These are phyloP conservation scores for Handroanthus guayacan DNA, from an alignment of 257 asterid species.

Conservation along the genomic window DNA sequence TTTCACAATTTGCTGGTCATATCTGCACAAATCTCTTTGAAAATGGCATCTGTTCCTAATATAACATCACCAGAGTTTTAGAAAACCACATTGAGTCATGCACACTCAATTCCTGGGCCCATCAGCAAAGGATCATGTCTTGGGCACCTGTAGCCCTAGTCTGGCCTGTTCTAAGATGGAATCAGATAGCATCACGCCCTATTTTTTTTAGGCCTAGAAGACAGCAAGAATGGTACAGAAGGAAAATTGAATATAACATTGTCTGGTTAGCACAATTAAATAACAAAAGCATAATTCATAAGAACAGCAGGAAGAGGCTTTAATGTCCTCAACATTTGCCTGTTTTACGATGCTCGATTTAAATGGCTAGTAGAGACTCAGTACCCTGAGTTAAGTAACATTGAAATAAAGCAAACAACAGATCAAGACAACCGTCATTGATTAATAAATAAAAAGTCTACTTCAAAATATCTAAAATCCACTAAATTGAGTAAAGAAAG, in stretches of 20 bases:
- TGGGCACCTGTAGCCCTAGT: not conserved
- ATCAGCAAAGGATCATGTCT: not conserved
- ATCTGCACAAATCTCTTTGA: not conserved
- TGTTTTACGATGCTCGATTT: not conserved
- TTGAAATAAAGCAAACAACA: slow-evolving; percentile 26
- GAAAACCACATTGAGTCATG: not conserved
- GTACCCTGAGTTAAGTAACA: slow-evolving; percentile 9
- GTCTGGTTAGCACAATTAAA: not conserved
- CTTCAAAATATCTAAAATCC: slow-evolving; percentile 34
- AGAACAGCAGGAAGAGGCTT: not conserved
- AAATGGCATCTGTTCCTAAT: not conserved
- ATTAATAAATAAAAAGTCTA: slow-evolving; percentile 20
- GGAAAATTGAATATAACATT: not conserved
- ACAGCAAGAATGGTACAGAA: not conserved
- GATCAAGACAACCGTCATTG: slow-evolving; percentile 24
- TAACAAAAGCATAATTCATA: slow-evolving; percentile 11
- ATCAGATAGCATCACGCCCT: not conserved
- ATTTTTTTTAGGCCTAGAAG: not conserved
- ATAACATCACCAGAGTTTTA: not conserved
- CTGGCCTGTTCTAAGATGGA: not conserved
- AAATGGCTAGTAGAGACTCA: slow-evolving; percentile 8
- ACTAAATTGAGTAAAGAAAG: slow-evolving; percentile 30
- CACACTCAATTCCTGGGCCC: not conserved
- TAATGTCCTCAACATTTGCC: slow-evolving; percentile 5
- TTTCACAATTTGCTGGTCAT: not conserved